Evolutionary conservation across 139 green algal species (phyloP), one percentile per base, ranked within the genome.

Genomic region (Astrephomene gubernaculifera): DNA sequence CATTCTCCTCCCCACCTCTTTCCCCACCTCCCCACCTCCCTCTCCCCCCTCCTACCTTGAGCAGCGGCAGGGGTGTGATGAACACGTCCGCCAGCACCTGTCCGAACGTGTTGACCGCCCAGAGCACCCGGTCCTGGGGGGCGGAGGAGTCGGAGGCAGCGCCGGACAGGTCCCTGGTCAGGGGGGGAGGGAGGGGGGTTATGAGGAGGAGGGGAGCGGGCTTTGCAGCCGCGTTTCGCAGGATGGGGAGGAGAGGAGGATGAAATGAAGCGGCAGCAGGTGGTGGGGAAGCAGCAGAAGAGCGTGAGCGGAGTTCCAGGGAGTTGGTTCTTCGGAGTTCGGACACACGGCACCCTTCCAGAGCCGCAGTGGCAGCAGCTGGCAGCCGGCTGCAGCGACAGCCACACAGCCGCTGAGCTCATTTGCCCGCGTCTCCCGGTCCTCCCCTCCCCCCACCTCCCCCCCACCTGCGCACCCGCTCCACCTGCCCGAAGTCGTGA

Each of bases 51-150:
- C 75, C 27, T 41, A 85, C 79, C 79, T 71, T 53, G 52, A 96
- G 91, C 82, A 96, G 71, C 3, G 91, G 91, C 87, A 96, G 89
- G 22, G 94, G 94, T 12, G 93, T 95, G 78, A 96, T 95, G 87
- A 96, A 96, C 67, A 96, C 86, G 57, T 93, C 24, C 12, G 87
- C 93, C 67, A 96, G 91, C 36, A 90, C 65, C 78, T 91, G 84
- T 0, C 92, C 92, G 79, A 95, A 95, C 0, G 82, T 82, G 79
- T 96, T 96, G 21, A 95, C 89, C 0, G 92, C 92, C 75, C 88
- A 90, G 68, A 96, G 90, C 67, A 96, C 80, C 67, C 64, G 60
- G 53, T 95, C 92, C 33, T 87, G 87, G 25, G 87, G 71, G 24
- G 86, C 45, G 0, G 53, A 57, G 35, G 44, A 43, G 41, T 90